phyloP scores from a whole-genome alignment of 2,329 filamentous ascomycete genomes.

The Colletotrichum chrysophilum region DNA sequence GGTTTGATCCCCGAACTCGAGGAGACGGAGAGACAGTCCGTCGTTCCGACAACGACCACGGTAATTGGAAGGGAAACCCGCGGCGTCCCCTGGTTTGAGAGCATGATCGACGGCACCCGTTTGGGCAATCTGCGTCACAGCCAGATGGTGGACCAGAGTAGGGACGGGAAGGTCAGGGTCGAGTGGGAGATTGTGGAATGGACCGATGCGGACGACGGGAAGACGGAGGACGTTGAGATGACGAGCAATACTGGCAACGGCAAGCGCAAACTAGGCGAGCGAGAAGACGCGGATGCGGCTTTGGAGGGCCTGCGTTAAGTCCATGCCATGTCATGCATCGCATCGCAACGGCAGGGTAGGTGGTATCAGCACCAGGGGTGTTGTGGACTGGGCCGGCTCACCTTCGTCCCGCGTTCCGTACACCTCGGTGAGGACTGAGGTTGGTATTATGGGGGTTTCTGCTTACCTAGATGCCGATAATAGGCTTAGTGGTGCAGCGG shows the following conservation, averaged over 20 bases:
- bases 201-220: constrained; percentile 51
- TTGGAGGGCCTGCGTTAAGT: constrained; percentile 13
- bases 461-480: background rate
- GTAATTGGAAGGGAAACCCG: constrained; percentile 63
- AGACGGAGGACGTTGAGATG: constrained; percentile 41
- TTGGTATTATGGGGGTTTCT: background rate
- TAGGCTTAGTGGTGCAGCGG: background rate
- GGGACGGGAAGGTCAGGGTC: constrained; percentile 69
- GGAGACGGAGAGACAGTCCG: constrained; percentile 27
- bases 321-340: constrained; percentile 9
- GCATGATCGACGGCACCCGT: constrained; percentile 76
- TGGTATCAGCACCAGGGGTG: background rate
- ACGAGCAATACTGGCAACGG: constrained; percentile 47
- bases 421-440: constrained; percentile 10
- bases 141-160: constrained; percentile 56
- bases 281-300: constrained; percentile 33
- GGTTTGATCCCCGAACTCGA: constrained; percentile 67
- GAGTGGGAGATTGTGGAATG: constrained; percentile 89
- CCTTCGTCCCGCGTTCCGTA: constrained; percentile 16
- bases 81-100: constrained; percentile 86
- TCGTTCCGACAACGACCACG: constrained; percentile 33
- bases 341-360: background rate
- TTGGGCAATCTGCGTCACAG: constrained; percentile 72
- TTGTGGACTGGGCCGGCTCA: constrained; percentile 12
- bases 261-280: constrained; percentile 59